Base-by-base conservation (phyloP, 1,284 basidiomycete genomes). In the Blastosporella zonata region DNA sequence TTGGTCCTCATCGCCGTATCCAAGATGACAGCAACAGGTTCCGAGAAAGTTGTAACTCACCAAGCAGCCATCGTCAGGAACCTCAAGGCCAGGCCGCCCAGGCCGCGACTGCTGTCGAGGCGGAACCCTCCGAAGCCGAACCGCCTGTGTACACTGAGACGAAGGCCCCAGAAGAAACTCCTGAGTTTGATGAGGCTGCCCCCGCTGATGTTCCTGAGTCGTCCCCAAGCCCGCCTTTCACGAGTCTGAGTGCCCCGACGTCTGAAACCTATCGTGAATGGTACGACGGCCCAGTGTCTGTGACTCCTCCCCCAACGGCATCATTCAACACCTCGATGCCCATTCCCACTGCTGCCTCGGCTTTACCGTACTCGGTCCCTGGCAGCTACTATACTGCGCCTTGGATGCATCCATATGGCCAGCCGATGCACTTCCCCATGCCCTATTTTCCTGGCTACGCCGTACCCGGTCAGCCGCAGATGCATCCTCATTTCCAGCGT, bases 341-440 rank as follows among this genome's bases (percentile, higher is more conserved):
- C 9, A 54, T 62, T 18, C 62, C 71, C 20, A 47, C 60, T 15
- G 54, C 70, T 25, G 52, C 59, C 9, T 57, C 70, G 0, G 56
- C 65, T 2, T 68, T 69, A 33, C 62, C 69, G 3, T 76, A 74
- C 55, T 53, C 70, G 2, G 55, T 71, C 34, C 65, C 70, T 8
- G 63, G 67, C 29, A 62, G 74, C 27, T 82, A 77, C 57, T 80
- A 75, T 57, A 66, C 70, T 41, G 68, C 72, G 23, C 71, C 75
- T 23, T 86, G 82, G 82, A 63, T 79, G 34, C 73, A 74, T 29
- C 68, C 75, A 9, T 82, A 75, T 57, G 62, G 71, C n/a, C 70
- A 71, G 12, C 73, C 70, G 20, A 69, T 77, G 55, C 71, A 70
- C 13, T 84, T 79, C 55, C 74, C 73, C 17, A 57, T 79, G 47